Base-by-base conservation (phyloP, 805 yeast genomes). In the Candida yuanshanica region DNA sequence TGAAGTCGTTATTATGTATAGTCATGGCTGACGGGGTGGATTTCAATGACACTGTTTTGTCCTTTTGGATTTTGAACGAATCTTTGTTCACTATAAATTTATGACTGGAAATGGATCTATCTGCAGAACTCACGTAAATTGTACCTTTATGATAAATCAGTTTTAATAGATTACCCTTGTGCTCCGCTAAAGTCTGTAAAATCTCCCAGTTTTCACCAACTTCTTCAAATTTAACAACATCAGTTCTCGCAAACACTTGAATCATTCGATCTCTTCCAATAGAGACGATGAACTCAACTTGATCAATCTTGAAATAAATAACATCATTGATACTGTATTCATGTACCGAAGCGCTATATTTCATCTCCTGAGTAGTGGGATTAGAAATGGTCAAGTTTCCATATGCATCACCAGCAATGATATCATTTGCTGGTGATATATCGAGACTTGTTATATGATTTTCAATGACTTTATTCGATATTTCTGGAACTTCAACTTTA, bases 211-310 rank as follows among this genome's bases (percentile, higher is more conserved):
- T 36, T 27, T 21, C 20, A 8, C 42, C 33, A 14, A 42, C 53
- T 32, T 53, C 64, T 44, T 36, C 56, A 33, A 26, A 46, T 14
- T 11, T 43, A 12, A 32, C 41, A 17, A 24, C 34, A 1, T 24
- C n/a, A 1, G 35, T 24, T 8, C 39, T 61, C 12, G 54, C 51
- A 44, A 75, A 76, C 0, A 80, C 53, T 53, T 81, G 87, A 23
- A 81, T 70, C 66, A 79, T 81, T 38, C 87, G 53, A 53, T 81
- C 87, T 33, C 86, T 59, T 2, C 83, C 75, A 21, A 74, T 71
- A 31, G 77, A 69, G 16, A 69, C 67, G 5, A 72, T 51, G 36
- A 72, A 64, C 27, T 60, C 51, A 14, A 43, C 33, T 0, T 46
- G 45, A 0, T 46, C 60, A 4, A 62, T 41, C 33, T 56, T 51